phyloP scores from a whole-genome alignment of 331 rosid species.

The Acacia concinna region DNA sequence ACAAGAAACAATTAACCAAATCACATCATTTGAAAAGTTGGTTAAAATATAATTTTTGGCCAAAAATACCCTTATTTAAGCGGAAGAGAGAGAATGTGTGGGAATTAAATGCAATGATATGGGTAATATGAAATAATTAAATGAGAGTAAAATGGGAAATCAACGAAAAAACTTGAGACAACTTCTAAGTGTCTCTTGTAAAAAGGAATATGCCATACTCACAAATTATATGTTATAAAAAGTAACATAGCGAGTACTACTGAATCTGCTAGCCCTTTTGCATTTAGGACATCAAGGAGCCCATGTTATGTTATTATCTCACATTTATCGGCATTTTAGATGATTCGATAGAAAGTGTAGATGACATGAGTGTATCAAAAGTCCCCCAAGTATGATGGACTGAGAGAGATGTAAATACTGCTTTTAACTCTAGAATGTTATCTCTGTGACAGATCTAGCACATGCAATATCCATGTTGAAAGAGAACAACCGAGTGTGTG shows the following conservation, averaged over 20 bases:
- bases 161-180: no score
- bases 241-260: neutral
- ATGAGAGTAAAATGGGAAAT: no score
- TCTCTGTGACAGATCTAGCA: constrained; percentile 60
- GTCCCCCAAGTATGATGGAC: neutral
- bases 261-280: constrained; percentile 7
- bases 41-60: no score
- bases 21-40: no score
- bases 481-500: constrained; percentile 46
- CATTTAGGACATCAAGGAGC: neutral
- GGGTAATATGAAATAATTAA: no score
- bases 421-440: neutral
- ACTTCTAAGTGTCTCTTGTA: no score
- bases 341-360: neutral
- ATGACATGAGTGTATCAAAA: neutral
- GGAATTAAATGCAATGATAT: no score
- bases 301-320: neutral
- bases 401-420: neutral
- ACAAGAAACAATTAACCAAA: no score
- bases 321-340: neutral
- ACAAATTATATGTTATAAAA: no score
- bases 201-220: no score
- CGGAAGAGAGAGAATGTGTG: no score
- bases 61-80: no score
- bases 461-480: constrained; percentile 65